Evolutionary conservation across 345 rosid genomes (phyloP), one percentile per base, ranked within the genome.

Genomic region (Salix brachista): DNA sequence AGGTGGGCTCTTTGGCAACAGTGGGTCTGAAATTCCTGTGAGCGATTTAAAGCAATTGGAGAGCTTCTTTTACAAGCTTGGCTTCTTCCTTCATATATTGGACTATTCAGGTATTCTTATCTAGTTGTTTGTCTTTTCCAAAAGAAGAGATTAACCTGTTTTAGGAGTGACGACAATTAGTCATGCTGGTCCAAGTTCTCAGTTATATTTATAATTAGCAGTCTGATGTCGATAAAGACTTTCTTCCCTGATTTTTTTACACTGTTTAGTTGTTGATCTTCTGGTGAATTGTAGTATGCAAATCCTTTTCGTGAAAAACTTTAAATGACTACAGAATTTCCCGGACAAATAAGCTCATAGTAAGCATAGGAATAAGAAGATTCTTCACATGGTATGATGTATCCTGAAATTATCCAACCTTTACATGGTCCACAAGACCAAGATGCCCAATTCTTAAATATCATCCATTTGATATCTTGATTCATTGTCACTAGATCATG

Each of bases 1-100:
- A 56, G 99, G 98, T 67, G 99, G 99, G 19, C 95, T 96, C 69
- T 96, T 96, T 87, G 97, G 99, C 69, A 96, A 96, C 79, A 90
- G 89, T 77, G 99, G 97, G 67, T 96, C 99, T 84, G 99, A 96
- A 83, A 93, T 96, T 83, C 99, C 97, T 71, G 89, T 89, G 64
- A 92, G 87, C 83, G 99, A 96, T 82, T 80, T 94, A 70, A 96
- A 96, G 89, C 99, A 88, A 83, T 80, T 96, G 83, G 99, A 96
- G 86, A 88, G 90, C 44, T 94, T 94, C 89, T 96, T 96, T 84
- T 96, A 96, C 91, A 96, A 96, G 87, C 98, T 96, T 81, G 84
- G 97, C 84, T 96, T 96, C 87, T 96, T 96, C 87, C 88, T 96
- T 80, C 97, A 96, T 87, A 89, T 94, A 82, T 77, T 96, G 90